Evolutionary conservation across 495 filamentous ascomycete genomes (phyloP), one percentile per base, ranked within the genome.

Genomic region (Terfezia claveryi): DNA sequence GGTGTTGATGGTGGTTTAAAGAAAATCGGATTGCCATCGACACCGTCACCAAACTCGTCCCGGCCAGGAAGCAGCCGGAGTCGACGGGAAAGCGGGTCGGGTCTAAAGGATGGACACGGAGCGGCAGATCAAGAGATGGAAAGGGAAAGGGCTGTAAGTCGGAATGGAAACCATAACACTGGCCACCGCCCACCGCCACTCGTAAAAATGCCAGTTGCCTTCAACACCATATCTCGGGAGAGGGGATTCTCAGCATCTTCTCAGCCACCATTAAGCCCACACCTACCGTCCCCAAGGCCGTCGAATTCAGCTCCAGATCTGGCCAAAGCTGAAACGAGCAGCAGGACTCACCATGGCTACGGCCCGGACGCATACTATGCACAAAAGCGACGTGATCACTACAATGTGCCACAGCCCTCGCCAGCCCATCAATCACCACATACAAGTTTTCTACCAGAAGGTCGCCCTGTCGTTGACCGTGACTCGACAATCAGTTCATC

Each of bases 221-320:
- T 64, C 55, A 64, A 64, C 53, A 58, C 55, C 54, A 64, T 64
- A 53, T 55, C 61, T 54, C 57, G 62, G 46, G 62, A 64, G 49
- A 55, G 62, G 38, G 62, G 62, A 37, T 64, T 64, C 32, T 57
- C 62, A 1, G 63, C 62, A 36, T 58, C 61, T 36, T 50, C 55
- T 11, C 27, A 20, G 23, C 49, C 20, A 36, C 55, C 20, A 36
- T 32, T 49, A 38, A 27, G 37, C 37, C 46, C 23, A 38, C 50
- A 52, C 17, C 17, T 46, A 20, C 41, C 41, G 4, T 46, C 41
- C 41, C 41, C 41, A 20, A 4, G 41, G 41, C 41, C 41, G 17
- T 46, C 41, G 14, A 46, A 46, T 46, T 46, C 41, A 46, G 41
- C 41, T 4, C 41, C 41, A 14, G 41, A 46, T 46, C 4, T 46